Conservation (phyloP, 2,329 filamentous ascomycete genomes). For the Apiospora kogelbergensis region DNA sequence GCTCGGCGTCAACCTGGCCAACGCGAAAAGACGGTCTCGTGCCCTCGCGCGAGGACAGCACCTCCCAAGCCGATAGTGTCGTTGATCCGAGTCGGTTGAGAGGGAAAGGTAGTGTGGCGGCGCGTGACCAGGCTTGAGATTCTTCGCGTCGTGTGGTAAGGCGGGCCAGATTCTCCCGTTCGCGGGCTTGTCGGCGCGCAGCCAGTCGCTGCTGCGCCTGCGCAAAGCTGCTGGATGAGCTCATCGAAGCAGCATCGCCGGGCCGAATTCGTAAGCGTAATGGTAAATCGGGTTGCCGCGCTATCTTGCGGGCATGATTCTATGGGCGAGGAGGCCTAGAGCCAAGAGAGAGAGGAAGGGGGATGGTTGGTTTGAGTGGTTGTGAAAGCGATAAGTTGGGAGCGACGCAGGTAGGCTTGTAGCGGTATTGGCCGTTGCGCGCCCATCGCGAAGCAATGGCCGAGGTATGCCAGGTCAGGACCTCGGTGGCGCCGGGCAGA, state of each 20-base stretch:
- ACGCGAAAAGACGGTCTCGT: slow-evolving; percentile 87
- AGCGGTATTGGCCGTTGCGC: neutral
- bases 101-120: slow-evolving; percentile 62
- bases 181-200: slow-evolving; percentile 75
- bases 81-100: slow-evolving; percentile 55
- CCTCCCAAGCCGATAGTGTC: slow-evolving; percentile 63
- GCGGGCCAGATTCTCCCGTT: slow-evolving; percentile 61
- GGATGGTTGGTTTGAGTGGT: neutral
- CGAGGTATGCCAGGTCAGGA: neutral
- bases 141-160: slow-evolving; percentile 51
- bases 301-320: neutral
- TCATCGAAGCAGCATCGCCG: slow-evolving; percentile 6
- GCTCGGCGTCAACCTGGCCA: slow-evolving; percentile 91
- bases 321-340: neutral
- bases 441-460: neutral
- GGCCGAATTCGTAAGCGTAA: neutral
- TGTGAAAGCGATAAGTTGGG: neutral
- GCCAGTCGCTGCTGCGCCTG: slow-evolving; percentile 86
- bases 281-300: neutral
- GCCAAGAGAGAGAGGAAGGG: neutral
- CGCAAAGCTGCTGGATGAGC: slow-evolving; percentile 64
- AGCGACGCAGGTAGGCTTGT: neutral
- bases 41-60: slow-evolving; percentile 71
- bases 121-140: slow-evolving; percentile 55
- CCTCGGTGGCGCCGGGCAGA: neutral